Base-by-base conservation (phyloP, 73 alveolate species). In the Paramecium sonneborni region DNA sequence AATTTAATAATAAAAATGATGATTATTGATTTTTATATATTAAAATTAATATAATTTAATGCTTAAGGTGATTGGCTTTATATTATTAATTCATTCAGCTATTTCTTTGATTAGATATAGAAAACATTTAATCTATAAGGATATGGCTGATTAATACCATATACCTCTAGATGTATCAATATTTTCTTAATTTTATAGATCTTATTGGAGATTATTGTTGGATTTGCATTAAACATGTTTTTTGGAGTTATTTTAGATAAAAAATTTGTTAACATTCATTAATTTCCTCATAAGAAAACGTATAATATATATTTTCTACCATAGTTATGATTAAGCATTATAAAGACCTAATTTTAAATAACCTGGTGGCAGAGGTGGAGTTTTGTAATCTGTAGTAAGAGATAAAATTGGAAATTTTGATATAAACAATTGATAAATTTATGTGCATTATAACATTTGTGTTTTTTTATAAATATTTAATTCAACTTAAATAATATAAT, bases 321-420 rank as follows among this genome's bases (percentile, higher is more conserved):
- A 52, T 43, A 79, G 90, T 0, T 79, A 79, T 79, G 90, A 79
- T 37, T 30, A 38, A 9, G 44, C 90, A 43, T 79, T 79, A 12
- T 23, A 38, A 24, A 39, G 90, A 79, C 72, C 43, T 14, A 44
- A 44, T 79, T 79, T 79, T 12, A 79, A 24, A 79, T 43, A 39
- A 24, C 69, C 72, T 3, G 52, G 76, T 12, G 90, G 90, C 3
- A 8, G 90, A 79, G 90, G 90, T 41, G 90, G 76, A 41, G 90
- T 79, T 5, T 44, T 79, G 24, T 26, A 38, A 23, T 57, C 28
- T 1, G 30, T 34, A 10, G 26, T 44, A 41, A 79, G 14, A 62
- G 41, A 79, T 20, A 39, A 79, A 44, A 44, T 79, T 11, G 90
- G 90, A 20, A 79, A 79, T 43, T 79, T 79, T 23, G 90, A 79